Conservation (phyloP, 2,329 filamentous ascomycete species). For the Akanthomyces uredinophilus region DNA sequence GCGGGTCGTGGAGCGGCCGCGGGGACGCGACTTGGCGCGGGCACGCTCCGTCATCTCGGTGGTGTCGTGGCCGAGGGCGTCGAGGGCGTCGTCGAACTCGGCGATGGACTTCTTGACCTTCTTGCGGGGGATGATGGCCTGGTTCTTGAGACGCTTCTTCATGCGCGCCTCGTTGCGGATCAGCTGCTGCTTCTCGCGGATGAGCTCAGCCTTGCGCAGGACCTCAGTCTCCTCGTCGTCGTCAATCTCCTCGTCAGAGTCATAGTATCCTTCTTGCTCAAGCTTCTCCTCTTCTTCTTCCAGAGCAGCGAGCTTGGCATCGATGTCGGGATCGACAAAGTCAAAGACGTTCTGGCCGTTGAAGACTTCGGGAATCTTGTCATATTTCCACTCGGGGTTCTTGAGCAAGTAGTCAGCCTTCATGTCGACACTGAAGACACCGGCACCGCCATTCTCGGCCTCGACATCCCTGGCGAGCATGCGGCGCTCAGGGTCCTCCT, state of each 20-base stretch:
- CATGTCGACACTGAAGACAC: slow-evolving; percentile 93
- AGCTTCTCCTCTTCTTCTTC: slow-evolving; percentile 95
- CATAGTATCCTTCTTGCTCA: slow-evolving; percentile 88
- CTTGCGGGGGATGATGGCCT: slow-evolving; percentile 83
- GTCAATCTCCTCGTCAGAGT: slow-evolving; percentile 75
- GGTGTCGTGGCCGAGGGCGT: slow-evolving; percentile 80
- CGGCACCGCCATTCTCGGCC: slow-evolving; percentile 86
- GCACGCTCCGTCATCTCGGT: slow-evolving; percentile 68
- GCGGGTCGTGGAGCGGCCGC: slow-evolving; percentile 66
- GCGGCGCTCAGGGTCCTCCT: slow-evolving; percentile 76
- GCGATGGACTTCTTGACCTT: slow-evolving; percentile 75
- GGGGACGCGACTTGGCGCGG: slow-evolving; percentile 56
- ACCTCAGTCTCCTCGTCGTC: slow-evolving; percentile 86
- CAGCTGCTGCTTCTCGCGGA: slow-evolving; percentile 87
- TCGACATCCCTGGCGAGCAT: slow-evolving; percentile 82
- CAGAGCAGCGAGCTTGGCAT: slow-evolving; percentile 81
- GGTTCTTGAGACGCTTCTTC: slow-evolving; percentile 96
- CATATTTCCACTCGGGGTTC: slow-evolving; percentile 90
- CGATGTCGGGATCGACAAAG: slow-evolving; percentile 95
- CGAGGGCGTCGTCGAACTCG: slow-evolving; percentile 80
- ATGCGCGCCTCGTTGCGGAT: slow-evolving; percentile 93
- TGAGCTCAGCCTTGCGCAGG: slow-evolving; percentile 86
- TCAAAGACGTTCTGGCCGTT: slow-evolving; percentile 97
- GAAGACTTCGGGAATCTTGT: slow-evolving; percentile 89
- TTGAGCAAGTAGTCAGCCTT: slow-evolving; percentile 83